Base-by-base conservation (phyloP, 2,329 filamentous ascomycete genomes). In the Chaetomiaceae sp. region DNA sequence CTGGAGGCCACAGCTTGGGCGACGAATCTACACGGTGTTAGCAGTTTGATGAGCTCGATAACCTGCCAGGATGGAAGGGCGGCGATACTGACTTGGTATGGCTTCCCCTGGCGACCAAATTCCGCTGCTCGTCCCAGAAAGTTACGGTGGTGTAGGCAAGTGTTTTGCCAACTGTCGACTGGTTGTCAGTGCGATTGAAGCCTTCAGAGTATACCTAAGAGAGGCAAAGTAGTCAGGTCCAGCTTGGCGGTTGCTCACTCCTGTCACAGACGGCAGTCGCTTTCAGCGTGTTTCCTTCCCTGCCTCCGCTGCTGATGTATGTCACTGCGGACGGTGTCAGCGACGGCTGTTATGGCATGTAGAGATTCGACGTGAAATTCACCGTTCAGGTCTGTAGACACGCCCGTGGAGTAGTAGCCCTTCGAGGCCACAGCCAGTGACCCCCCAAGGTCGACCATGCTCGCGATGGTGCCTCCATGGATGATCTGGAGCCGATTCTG, bases 391-490 rank as follows among this genome's bases (percentile, higher is more conserved):
- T 84, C 80, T 0, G 80, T 84, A 2, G 80, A 80, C 3, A 84
- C 80, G 10, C 80, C 80, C 0, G 80, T 84, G 15, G 74, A 71
- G 56, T 77, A 83, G 1, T 79, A 66, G 0, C 80, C 80, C 52
- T 74, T 79, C 1, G 81, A 83, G 1, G 80, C 80, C 3, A 84
- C 79, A 9, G 80, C 81, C 3, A 84, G 68, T 0, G 80, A 84
- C 12, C 80, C 80, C 10, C 79, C 79, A 0, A 84, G 67, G 51
- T 84, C 81, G 22, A 84, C 82, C 67, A 90, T 82, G 60, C 81
- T 86, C 3, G 86, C 86, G 22, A 91, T 81, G 0, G 86, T 87
- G 4, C 86, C 86, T 15, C 86, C 86, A 58, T 91, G 86, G 22
- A 90, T 74, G 29, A 84, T 89, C 43, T 81, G 76, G 0, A 91